Base-by-base conservation (phyloP, 345 rosid genomes). In the Pistacia vera region DNA sequence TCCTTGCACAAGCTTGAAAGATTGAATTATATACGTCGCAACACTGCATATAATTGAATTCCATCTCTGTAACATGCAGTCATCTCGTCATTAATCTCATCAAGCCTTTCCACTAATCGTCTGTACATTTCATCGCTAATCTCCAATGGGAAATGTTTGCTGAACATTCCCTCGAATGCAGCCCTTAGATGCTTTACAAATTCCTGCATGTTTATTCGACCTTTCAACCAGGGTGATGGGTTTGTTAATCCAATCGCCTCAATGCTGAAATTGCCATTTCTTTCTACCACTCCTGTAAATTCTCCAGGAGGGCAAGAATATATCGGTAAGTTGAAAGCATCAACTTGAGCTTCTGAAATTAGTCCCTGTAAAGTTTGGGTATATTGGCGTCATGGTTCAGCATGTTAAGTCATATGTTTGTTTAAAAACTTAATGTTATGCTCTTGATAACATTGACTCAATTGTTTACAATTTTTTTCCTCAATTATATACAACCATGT, bases 91-190 rank as follows among this genome's bases (percentile, higher is more conserved):
- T 83, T 75, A 44, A 79, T 58, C 52, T 79, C 77, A 8, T 77
- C 70, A 14, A 90, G 83, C 65, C 59, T 85, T 10, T 30, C 41
- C n/a, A 59, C 67, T 20, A 88, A 71, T 51, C 75, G 66, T 16
- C 61, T 52, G 68, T 88, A 88, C 71, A 88, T 63, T 68, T 81
- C 79, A 10, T 80, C 71, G 9, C 76, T 82, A 13, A 41, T 33
- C 14, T 81, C 73, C 0, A 5, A 3, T 3, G 73, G n/a, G 60
- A 90, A 86, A 60, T 77, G 84, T 20, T 56, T 66, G 66, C 3
- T 59, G 76, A 90, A 81, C 85, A 88, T 85, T n/a, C 69, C 84
- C 64, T 86, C 89, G 83, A 76, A 85, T 14, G 90, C 91, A 41
- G 87, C 93, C 67, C 88, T 83, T 46, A 88, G 73, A 59, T 86